Base-by-base conservation (phyloP, 108 stramenopile species). In the Pseudonitzschia delicatissima region DNA sequence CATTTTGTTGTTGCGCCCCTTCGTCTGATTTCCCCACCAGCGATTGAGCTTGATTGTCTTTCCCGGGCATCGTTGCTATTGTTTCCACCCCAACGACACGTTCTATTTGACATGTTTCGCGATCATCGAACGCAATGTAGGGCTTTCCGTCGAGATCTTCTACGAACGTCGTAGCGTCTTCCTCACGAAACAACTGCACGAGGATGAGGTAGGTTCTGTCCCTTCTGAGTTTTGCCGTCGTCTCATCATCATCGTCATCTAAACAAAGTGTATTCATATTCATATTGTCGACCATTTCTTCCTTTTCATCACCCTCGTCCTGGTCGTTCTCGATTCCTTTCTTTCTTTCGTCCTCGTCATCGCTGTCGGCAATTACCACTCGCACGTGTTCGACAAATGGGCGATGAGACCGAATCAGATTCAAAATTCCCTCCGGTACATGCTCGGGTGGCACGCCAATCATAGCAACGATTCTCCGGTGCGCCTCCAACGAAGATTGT, bases 351-450 rank as follows among this genome's bases (percentile, higher is more conserved):
- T 74, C 77, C 27, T n/a, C 28, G 27, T 76, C 42, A 35, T 72
- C 75, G 23, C 70, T 57, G 32, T 71, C 71, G 44, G 64, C 66
- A 73, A 87, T 92, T 1, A 92, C 78, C 60, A 92, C 85, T 42
- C 91, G 73, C 2, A 89, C 83, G 64, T 89, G 91, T 57, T 78
- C 62, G 33, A 92, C 87, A 53, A 61, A 86, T 0, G 85, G 83
- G 1, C 83, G 80, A 68, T 92, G 87, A 0, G 82, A 64, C 11
- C 88, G 74, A 25, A 82, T 80, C 53, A 92, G 51, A 68, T 84
- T 83, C 20, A 92, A 63, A n/a, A 92, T 81, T 25, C 87, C 87
- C 71, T 89, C 91, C 15, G 91, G 87, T 12, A 89, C 87, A 64
- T 92, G 86, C 45, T 87, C 76, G 21, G 91, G 87, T 35, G 88